Evolutionary conservation across 768 basidiomycete genomes (phyloP), one percentile per base, ranked within the genome.

Genomic region (Boletus reticulatus): DNA sequence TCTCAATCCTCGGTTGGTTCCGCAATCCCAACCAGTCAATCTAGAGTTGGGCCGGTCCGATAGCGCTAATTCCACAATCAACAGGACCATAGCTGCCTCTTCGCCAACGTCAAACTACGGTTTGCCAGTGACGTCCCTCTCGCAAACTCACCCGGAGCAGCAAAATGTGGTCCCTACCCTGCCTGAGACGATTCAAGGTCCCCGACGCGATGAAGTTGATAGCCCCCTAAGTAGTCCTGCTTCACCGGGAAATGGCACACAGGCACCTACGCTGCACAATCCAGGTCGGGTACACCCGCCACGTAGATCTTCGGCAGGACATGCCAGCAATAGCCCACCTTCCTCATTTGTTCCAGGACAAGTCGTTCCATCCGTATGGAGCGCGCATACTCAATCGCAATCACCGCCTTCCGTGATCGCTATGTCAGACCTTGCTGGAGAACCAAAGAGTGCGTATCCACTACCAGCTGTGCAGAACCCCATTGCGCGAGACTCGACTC

Each of bases 301-400:
- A 34, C 72, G 63, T 51, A 59, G 60, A 53, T 67, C 67, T 38
- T 70, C 72, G 16, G 47, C 53, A 20, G 55, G 50, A 24, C 55
- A 64, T 31, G 43, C 54, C 32, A 44, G 43, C 37, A 51, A 58
- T 43, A 48, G 47, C 19, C 59, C 59, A 16, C 72, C 75, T 38
- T 70, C 77, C 32, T 70, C 75, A 38, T 72, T 73, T 52, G 64
- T 57, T 43, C 74, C 77, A 17, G 72, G 73, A 39, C 71, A 72
- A 52, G 56, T 70, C 16, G 57, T 76, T 20, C 72, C 75, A n/a
- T 75, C 78, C 32, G 43, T 66, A 14, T 72, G 80, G 58, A 76
- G 72, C 62, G 62, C 72, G 10, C 74, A 75, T 44, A 71, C 55
- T 61, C 67, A 48, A 64, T 54, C 51, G 44, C 67, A 49, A 43